Evolutionary conservation across 805 yeast genomes (phyloP), one percentile per base, ranked within the genome.

Genomic region (Torulaspora franciscae): DNA sequence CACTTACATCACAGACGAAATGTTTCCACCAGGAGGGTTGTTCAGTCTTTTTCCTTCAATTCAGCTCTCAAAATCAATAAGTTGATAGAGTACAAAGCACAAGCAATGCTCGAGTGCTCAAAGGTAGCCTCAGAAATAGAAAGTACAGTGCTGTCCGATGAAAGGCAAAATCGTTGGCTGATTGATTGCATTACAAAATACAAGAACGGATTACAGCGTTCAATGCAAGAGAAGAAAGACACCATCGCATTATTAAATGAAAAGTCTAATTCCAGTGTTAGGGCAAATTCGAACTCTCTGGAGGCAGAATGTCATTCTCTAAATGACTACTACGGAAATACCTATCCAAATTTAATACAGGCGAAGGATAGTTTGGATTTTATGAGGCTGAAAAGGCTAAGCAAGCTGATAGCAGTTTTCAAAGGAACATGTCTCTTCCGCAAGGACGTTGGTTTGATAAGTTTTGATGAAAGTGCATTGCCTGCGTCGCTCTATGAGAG

Each of bases 61-160:
- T 44, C 56, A 3, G 41, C 57, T 9, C 40, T 64, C 13, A 63
- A 62, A 32, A 19, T 64, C 17, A 62, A 57, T 27, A 64, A 56
- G 30, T 27, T 59, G n/a, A 28, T 59, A 5, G 66, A 62, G 34
- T 62, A 62, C 45, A 45, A 42, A 10, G 42, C 50, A 4, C 62
- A 61, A 40, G 50, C 55, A 1, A 33, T 28, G 15, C 48, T 51
- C 19, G 68, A 62, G 33, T 51, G 47, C 10, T 22, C 14, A 1
- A 37, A 37, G 2, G 40, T 54, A 15, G 52, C 63, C 1, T 22
- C 26, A 2, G 41, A 40, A 23, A 32, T 61, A 13, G 62, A 56
- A 29, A 35, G 34, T 5, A 22, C 30, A 1, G 26, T 49, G 15
- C 32, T 36, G 10, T 26, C 30, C 27, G 26, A 17, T 5, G 34